Percentiles rank a stretch among this genome's conserved stretches.
Evolutionary conservation across 2,329 filamentous ascomycete species (phyloP).

Genomic region (Beauveria rudraprayagi): DNA sequence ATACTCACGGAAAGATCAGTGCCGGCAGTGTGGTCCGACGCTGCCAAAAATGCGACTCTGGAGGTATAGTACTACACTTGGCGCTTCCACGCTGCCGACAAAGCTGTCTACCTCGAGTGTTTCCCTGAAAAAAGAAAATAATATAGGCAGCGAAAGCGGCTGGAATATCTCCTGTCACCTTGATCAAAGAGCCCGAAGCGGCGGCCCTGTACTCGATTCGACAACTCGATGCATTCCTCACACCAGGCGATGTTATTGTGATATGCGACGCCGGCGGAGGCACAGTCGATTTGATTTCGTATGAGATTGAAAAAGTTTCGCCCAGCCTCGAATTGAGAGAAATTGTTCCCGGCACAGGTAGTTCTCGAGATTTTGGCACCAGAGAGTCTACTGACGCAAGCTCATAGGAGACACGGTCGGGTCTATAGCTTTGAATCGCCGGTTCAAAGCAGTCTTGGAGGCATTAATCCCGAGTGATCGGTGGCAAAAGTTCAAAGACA

Average conservation of each 20-base stretch:
- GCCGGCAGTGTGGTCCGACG: slow-evolving; percentile 16
- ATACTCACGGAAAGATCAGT: slow-evolving; percentile 4
- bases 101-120: not conserved
- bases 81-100: too few species aligned
- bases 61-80: slow-evolving; percentile 4
- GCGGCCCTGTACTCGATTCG: slow-evolving; percentile 15
- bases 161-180: slow-evolving; percentile 12
- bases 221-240: slow-evolving; percentile 6
- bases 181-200: slow-evolving; percentile 17
- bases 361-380: not conserved
- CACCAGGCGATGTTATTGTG: slow-evolving; percentile 14
- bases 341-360: slow-evolving; percentile 19
- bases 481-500: slow-evolving; percentile 10
- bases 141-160: slow-evolving; percentile 13
- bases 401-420: slow-evolving; percentile 18
- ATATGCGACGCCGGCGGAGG: slow-evolving; percentile 22
- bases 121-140: not conserved
- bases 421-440: slow-evolving; percentile 17
- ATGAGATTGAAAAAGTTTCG: slow-evolving; percentile 18
- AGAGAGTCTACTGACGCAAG: not conserved
- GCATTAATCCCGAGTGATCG: slow-evolving; percentile 14
- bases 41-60: slow-evolving; percentile 14
- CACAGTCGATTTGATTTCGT: slow-evolving; percentile 25
- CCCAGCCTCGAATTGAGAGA: slow-evolving; percentile 18
- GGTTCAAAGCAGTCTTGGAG: slow-evolving; percentile 15